phyloP scores from a whole-genome alignment of 495 filamentous ascomycete genomes.

The Choiromyces venosus region DNA sequence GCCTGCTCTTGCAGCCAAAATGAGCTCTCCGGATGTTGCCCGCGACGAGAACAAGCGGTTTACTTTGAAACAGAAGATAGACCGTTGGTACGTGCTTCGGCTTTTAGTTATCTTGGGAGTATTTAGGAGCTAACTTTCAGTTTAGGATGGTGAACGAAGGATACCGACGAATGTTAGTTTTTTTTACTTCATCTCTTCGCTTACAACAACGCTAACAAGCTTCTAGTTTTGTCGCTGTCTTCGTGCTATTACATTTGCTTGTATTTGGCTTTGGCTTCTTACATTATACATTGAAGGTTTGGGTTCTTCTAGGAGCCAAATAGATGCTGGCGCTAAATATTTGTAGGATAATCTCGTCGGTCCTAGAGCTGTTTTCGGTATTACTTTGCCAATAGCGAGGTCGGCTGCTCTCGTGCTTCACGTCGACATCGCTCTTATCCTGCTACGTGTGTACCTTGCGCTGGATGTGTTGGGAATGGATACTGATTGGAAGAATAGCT shows the following conservation, averaged over 20 bases:
- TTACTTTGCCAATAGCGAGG: slow-evolving; percentile 66
- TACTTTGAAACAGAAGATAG: slow-evolving; percentile 50
- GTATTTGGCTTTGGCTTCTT: slow-evolving; percentile 70
- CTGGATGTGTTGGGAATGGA: background rate
- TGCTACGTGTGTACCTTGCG: slow-evolving; percentile 51
- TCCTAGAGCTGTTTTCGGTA: slow-evolving; percentile 59
- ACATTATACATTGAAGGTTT: slow-evolving; percentile 62
- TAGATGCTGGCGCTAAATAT: background rate
- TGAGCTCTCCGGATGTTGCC: slow-evolving; percentile 65
- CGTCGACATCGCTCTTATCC: slow-evolving; percentile 66
- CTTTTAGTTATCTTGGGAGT: background rate
- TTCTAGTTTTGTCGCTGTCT: slow-evolving; percentile 62
- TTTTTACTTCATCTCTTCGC: slow-evolving; percentile 10
- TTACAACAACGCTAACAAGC: slow-evolving; percentile 31
- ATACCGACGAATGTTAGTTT: slow-evolving; percentile 62
- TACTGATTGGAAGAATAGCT: slow-evolving; percentile 42
- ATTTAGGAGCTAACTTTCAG: slow-evolving; percentile 15
- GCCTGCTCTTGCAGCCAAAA: slow-evolving; percentile 63
- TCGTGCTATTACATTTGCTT: slow-evolving; percentile 60
- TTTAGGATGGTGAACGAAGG: slow-evolving; percentile 75
- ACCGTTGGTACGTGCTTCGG: slow-evolving; percentile 46
- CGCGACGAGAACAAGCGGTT: slow-evolving; percentile 57
- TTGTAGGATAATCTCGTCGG: slow-evolving; percentile 55
- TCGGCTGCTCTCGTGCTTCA: slow-evolving; percentile 65
- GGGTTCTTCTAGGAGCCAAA: background rate